Base-by-base conservation (phyloP, 306 rosid genomes). In the Delonix regia region DNA sequence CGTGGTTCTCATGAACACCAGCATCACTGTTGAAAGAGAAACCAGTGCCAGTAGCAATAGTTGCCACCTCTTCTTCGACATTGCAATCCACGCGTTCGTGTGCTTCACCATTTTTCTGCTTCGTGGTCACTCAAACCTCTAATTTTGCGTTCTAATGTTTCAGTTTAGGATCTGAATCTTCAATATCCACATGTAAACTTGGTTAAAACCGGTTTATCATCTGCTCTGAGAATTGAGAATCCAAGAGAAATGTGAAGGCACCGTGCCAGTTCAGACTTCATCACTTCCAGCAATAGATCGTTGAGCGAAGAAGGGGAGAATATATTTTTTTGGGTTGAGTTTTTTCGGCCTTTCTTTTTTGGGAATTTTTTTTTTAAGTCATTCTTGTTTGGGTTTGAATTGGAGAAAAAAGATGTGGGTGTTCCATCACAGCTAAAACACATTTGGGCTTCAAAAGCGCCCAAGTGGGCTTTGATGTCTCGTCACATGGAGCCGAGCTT, bases 1-100 rank as follows among this genome's bases (percentile, higher is more conserved):
- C 2, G 83, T 71, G 22, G 85, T 61, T 82, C 90, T 85, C 80
- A 88, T 79, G 61, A 92, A 74, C 69, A 90, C 74, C 6, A 92
- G 81, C 85, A 81, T 88, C 4, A 79, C 89, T 9, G 93, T 88
- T 30, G 93, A 92, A 36, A 92, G 79, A 10, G 89, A 92, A 74
- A 92, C 75, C 80, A 88, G 24, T 3, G 89, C 91, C 34, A 90
- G 65, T 71, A 84, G 49, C 84, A 87, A 62, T 79, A 92, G 53
- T 19, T 78, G 80, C 93, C 90, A 88, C 36, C 85, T 78, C 81
- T 82, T 87, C 93, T 85, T 90, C 82, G 85, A 83, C 81, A 84
- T 82, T 80, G 83, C 81, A 74, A 84, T 78, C 91, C 81, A 83
- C 1, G 83, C 63, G 61, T 44, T 84, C 21, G 80, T 59, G 52